A percentile compares a stretch with the other conserved stretches of the same genome.
Evolutionary conservation across 177 flowering plant genomes (phyloP).

Genomic region (Telopea speciosissima): DNA sequence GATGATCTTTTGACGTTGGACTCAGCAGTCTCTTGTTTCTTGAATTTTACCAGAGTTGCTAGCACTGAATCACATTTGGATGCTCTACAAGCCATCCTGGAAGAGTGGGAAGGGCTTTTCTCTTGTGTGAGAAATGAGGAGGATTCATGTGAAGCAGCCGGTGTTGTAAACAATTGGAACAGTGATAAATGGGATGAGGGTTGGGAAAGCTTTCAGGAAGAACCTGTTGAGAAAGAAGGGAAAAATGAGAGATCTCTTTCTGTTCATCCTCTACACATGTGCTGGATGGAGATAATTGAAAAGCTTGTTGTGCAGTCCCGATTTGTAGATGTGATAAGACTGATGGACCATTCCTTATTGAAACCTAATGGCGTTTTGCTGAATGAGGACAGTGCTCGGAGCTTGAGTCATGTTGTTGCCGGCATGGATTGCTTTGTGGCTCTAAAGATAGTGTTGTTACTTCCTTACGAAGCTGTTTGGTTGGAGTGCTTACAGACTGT

Average conservation of each 20-base stretch:
- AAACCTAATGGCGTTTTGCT: conserved; percentile 40
- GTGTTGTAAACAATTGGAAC: conserved; percentile 53
- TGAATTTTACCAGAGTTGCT: conserved; percentile 41
- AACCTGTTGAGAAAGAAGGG: conserved; percentile 31
- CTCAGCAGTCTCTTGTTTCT: conserved; percentile 64
- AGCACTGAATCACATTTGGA: conserved; percentile 36
- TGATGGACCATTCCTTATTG: conserved; percentile 44
- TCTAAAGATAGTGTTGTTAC: conserved; percentile 48
- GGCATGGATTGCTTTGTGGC: conserved; percentile 56
- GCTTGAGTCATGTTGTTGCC: conserved; percentile 31
- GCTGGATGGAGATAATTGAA: conserved; percentile 63
- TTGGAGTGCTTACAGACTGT: conserved; percentile 49
- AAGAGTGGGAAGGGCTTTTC: conserved; percentile 85
- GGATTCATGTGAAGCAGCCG: conserved; percentile 30
- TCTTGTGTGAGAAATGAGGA: conserved; percentile 19
- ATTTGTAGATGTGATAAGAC: conserved; percentile 33
- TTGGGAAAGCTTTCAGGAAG: conserved; percentile 89
- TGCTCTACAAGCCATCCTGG: conserved; percentile 49
- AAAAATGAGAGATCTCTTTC: conserved; percentile 17
- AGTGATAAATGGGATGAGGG: conserved; percentile 89
- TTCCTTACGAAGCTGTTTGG: conserved; percentile 62
- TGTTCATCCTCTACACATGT: conserved; percentile 69
- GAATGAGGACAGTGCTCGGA: conserved; percentile 45
- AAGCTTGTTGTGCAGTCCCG: conserved; percentile 37
- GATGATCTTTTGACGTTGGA: conserved; percentile 59